A percentile compares a stretch with the other conserved stretches of the same genome.
phyloP scores from a whole-genome alignment of 1,284 basidiomycete genomes.

The Ceratobasidium sp. region DNA sequence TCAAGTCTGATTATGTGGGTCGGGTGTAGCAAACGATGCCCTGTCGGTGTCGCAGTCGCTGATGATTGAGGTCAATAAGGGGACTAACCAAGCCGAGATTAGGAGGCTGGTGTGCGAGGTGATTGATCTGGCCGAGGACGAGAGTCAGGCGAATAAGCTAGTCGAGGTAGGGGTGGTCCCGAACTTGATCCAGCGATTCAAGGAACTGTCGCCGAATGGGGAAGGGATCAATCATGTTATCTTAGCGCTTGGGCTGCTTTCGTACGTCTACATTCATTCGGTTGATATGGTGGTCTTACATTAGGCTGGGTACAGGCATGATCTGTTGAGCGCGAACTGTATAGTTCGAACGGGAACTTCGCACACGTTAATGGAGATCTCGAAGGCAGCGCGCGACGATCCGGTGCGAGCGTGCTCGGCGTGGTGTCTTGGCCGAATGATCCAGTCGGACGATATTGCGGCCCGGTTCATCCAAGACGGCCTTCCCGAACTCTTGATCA shows the following conservation, averaged over 20 bases:
- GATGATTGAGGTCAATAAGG: conserved; percentile 24
- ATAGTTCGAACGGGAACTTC: conserved; percentile 45
- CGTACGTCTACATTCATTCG: conserved; percentile 28
- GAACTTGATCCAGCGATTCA: conserved; percentile 41
- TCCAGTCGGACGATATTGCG: conserved; percentile 35
- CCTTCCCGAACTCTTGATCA: conserved; percentile 32
- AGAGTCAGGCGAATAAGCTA: conserved; percentile 42
- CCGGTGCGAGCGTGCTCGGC: conserved; percentile 28
- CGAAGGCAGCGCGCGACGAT: conserved; percentile 23
- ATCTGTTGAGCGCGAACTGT: conserved; percentile 44
- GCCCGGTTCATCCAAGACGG: conserved; percentile 32
- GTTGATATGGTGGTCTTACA: background rate
- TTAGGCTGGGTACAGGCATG: conserved; percentile 25
- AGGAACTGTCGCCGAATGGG: conserved; percentile 24
- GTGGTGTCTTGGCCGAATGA: conserved; percentile 28
- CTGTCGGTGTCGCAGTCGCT: conserved; percentile 21
- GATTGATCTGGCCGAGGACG: conserved; percentile 32
- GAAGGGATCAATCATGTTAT: conserved; percentile 42
- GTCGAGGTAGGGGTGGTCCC: conserved; percentile 44
- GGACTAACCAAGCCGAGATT: conserved; percentile 17
- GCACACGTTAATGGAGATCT: conserved; percentile 42
- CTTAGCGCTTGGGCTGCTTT: conserved; percentile 43
- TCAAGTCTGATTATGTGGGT: background rate
- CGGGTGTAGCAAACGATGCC: conserved; percentile 4
- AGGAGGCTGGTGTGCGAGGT: conserved; percentile 12